phyloP scores from a whole-genome alignment of 257 asterid species.

The Ehretia macrophylla region DNA sequence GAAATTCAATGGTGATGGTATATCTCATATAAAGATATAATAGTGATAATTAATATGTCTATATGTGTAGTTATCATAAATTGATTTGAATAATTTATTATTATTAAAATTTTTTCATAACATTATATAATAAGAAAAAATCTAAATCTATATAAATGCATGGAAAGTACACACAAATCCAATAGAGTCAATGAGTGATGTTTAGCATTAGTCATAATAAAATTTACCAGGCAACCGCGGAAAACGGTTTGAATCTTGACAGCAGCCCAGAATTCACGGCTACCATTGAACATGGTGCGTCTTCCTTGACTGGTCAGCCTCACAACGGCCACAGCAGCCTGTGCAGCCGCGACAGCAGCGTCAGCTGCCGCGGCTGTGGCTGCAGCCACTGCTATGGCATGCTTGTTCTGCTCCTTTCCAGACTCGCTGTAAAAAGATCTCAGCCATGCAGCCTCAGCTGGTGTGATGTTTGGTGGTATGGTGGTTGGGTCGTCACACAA shows the following conservation, averaged over 20 bases:
- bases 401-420: constrained; percentile 60
- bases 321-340: constrained; percentile 78
- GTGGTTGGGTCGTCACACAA: constrained; percentile 49
- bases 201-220: no score
- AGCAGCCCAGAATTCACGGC: constrained; percentile 55
- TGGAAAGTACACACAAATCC: no score
- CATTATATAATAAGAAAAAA: no score
- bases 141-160: no score
- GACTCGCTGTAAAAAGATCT: constrained; percentile 41
- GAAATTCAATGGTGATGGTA: no score
- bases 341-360: constrained; percentile 76
- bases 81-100: no score
- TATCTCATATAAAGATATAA: no score
- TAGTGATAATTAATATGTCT: no score
- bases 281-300: constrained; percentile 24
- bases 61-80: no score
- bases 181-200: no score
- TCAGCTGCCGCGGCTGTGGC: constrained; percentile 90
- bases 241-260: constrained; percentile 56
- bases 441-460: constrained; percentile 79
- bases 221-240: constrained; percentile 65
- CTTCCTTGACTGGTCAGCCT: constrained; percentile 70
- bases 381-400: constrained; percentile 90
- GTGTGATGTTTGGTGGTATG: constrained; percentile 73
- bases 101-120: no score